Evolutionary conservation across 2,329 filamentous ascomycete species (phyloP).

Genomic region (Fusarium vanettenii): DNA sequence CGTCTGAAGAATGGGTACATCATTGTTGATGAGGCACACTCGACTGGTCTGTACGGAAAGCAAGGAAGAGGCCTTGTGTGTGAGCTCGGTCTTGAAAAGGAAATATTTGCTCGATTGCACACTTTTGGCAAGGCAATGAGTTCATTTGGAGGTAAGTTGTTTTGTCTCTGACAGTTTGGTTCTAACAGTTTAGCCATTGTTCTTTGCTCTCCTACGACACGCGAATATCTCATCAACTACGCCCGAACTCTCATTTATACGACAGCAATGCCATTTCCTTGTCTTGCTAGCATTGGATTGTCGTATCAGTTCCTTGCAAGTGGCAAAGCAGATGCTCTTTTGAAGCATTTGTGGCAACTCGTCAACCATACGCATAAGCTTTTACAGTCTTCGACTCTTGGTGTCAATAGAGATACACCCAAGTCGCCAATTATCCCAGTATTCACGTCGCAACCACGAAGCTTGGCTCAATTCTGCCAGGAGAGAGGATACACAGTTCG

Average conservation of each 20-base stretch:
- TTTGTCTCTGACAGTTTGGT: rapidly evolving
- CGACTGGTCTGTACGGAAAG: constrained; percentile 68
- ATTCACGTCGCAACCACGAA: constrained; percentile 67
- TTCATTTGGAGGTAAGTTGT: constrained; percentile 73
- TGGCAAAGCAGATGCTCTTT: constrained; percentile 57
- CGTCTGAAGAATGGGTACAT: constrained; percentile 71
- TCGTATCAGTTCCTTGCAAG: constrained; percentile 67
- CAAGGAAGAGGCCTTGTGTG: constrained; percentile 69
- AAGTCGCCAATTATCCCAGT: constrained; percentile 74
- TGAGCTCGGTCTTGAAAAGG: constrained; percentile 64
- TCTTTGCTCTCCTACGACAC: constrained; percentile 68
- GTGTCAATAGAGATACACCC: constrained; percentile 51
- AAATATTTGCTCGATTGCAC: constrained; percentile 69
- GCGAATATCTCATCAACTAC: constrained; percentile 79
- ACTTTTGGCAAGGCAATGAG: constrained; percentile 77
- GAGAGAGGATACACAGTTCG: constrained; percentile 68
- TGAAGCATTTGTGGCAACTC: constrained; percentile 48
- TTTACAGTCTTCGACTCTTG: constrained; percentile 52
- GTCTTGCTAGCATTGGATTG: constrained; percentile 67
- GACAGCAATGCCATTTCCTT: constrained; percentile 73
- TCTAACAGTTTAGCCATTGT: constrained; percentile 57
- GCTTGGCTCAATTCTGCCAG: constrained; percentile 71
- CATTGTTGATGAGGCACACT: constrained; percentile 77
- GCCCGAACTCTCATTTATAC: constrained; percentile 81
- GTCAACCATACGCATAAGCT: constrained; percentile 57